A percentile compares a stretch with the other conserved stretches of the same genome.
phyloP scores from a whole-genome alignment of 345 rosid species.

The Syzygium aromaticum region DNA sequence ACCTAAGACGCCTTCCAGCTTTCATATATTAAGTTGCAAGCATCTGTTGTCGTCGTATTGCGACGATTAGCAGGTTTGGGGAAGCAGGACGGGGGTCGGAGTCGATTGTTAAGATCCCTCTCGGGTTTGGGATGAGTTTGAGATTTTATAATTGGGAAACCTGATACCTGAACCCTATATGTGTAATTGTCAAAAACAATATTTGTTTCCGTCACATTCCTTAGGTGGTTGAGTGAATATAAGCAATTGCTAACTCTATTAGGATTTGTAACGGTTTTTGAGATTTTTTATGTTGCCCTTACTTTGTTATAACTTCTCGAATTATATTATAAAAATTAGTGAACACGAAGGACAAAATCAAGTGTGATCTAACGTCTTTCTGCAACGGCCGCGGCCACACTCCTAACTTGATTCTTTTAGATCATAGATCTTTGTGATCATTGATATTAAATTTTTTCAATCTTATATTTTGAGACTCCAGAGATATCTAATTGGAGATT shows the following conservation, averaged over 20 bases:
- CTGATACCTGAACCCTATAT: too few relatives aligned
- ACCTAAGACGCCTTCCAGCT: not conserved
- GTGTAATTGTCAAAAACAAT: too few relatives aligned
- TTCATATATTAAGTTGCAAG: not conserved
- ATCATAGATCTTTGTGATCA: not conserved
- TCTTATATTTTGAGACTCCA: not conserved
- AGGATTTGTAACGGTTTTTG: too few relatives aligned
- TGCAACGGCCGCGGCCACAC: not conserved
- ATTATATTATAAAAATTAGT: not conserved
- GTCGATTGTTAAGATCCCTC: not conserved
- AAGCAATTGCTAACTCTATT: too few relatives aligned
- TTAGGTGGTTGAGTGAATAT: too few relatives aligned
- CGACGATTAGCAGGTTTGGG: not conserved
- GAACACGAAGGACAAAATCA: not conserved
- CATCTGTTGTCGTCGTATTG: not conserved
- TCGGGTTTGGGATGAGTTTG: too few relatives aligned
- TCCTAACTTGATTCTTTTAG: not conserved
- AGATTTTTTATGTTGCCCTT: too few relatives aligned
- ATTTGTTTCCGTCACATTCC: too few relatives aligned
- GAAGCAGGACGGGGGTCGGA: not conserved
- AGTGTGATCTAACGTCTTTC: not conserved
- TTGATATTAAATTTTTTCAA: accelerated
- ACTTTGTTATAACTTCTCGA: not conserved
- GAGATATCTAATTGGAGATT: not conserved
- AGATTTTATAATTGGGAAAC: too few relatives aligned